Base-by-base conservation (phyloP, 805 yeast genomes). In the Candida coquimbonensis region DNA sequence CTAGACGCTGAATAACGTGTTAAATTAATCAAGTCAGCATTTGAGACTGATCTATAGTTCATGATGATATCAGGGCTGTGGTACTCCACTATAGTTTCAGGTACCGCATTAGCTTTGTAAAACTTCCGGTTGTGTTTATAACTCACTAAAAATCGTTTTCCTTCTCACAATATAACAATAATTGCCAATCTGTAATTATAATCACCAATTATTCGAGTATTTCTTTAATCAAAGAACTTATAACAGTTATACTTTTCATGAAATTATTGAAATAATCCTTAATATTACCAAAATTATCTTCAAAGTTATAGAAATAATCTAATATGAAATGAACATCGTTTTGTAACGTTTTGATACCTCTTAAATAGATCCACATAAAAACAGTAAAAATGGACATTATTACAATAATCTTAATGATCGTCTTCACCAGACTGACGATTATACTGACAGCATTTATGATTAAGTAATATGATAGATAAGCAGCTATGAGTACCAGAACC, bases 321-420 rank as follows among this genome's bases (percentile, higher is more conserved):
- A 21, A 4, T 8, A 17, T 11, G 3, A 21, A 21, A 21, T 63
- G 74, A 51, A 77, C 76, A 40, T 80, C 83, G 12, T 73, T 76
- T 66, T 75, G 56, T 74, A 79, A 42, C 62, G 67, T 46, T 74
- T 77, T 47, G 72, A 55, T 45, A 1, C 73, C 73, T 41, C 73
- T 55, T 17, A 59, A n/a, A 39, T 65, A 66, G 16, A 67, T 40
- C 53, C 65, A 58, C 7, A 57, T 38, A 5, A 44, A 52, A 0
- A 60, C 13, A 2, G 57, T 26, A 0, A 60, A 24, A 14, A 62
- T 13, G 1, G 46, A 14, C 1, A 61, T 16, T n/a, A 57, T 46
- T 0, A 61, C 19, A 1, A 37, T 8, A 12, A 77, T 36, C 46
- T 56, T 68, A 32, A 67, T 12, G 2, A 62, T 49, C 4, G 58